Base-by-base conservation (phyloP, 768 basidiomycete genomes). In the Pleurotus tuber-regium region DNA sequence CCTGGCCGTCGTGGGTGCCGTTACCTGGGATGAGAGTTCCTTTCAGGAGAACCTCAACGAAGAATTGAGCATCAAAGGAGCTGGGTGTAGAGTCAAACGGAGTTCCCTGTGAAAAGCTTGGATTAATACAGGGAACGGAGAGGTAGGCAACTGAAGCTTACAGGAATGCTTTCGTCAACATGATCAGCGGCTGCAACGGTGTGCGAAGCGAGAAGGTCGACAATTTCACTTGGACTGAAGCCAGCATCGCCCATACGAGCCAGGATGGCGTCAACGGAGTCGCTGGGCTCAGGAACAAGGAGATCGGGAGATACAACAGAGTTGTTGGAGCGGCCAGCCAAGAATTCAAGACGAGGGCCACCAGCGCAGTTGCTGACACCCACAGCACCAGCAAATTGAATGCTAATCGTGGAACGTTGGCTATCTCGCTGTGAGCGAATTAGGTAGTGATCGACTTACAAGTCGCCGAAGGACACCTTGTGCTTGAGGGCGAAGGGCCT, bases 391-490 rank as follows among this genome's bases (percentile, higher is more conserved):
- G 67, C 64, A 43, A 71, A 66, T 43, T 69, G 70, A 36, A 70
- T 70, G 42, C 64, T 62, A 33, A 1, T 12, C 5, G 16, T 11
- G 12, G 25, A 0, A 30, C 26, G 4, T 29, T 19, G 33, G 26
- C 6, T 25, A 39, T 14, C 1, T 18, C 7, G 8, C 18, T 28
- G 16, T 42, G 16, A 26, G 23, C 21, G 4, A 11, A 2, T 4
- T 6, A 21, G 41, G 14, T 5, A 24, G n/a, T n/a, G n/a, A n/a
- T n/a, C 5, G 9, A 38, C 63, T 30, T 44, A 72, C 71, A 74
- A 68, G 58, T 74, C 72, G 19, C 68, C 72, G 28, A 64, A 62
- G 4, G 68, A 64, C 5, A 72, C 64, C 11, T 61, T 56, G 43
- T 68, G 65, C 21, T 51, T 59, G 39, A 60, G 50, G 9, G 68